phyloP scores from a whole-genome alignment of 2,329 filamentous ascomycete species.

The Exophiala mesophila region DNA sequence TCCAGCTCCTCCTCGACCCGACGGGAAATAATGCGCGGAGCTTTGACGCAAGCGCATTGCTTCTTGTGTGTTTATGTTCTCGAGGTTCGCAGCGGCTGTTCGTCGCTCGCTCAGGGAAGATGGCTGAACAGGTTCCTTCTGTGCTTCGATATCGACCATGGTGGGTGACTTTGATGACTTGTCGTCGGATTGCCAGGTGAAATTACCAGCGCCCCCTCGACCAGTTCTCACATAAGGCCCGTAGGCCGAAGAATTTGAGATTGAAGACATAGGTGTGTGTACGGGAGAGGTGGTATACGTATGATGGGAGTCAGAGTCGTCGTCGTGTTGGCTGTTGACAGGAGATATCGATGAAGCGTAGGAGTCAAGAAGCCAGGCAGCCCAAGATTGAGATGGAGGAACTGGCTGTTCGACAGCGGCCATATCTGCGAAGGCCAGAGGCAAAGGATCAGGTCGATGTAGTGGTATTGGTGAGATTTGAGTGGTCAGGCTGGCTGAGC shows the following conservation, averaged over 20 bases:
- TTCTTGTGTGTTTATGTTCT: conserved; percentile 22
- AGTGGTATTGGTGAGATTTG: no score
- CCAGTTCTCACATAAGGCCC: conserved; percentile 48
- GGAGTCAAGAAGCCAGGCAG: conserved; percentile 26
- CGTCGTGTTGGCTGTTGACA: conserved; percentile 17
- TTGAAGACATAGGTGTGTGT: conserved; percentile 13
- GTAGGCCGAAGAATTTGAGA: conserved; percentile 27
- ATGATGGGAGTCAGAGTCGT: conserved; percentile 12
- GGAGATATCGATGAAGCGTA: conserved; percentile 24
- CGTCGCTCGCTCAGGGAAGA: conserved; percentile 20
- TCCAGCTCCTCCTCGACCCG: conserved; percentile 23
- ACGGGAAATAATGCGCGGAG: conserved; percentile 16
- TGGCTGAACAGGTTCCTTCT: conserved; percentile 25
- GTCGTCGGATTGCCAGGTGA: conserved; percentile 40
- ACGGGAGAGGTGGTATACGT: conserved; percentile 6
- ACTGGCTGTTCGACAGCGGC: not conserved
- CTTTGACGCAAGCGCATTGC: conserved; percentile 14
- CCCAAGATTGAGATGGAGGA: conserved; percentile 22
- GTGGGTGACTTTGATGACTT: conserved; percentile 7
- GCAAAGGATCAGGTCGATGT: no score
- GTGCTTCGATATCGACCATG: conserved; percentile 44
- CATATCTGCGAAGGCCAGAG: not conserved
- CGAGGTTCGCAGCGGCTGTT: conserved; percentile 19
- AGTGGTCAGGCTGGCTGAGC: not conserved
- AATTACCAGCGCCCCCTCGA: conserved; percentile 62